Percentiles rank a stretch among this genome's conserved stretches.
Conservation (phyloP, 2,329 filamentous ascomycete genomes). For the Trichocomaceae sp. region DNA sequence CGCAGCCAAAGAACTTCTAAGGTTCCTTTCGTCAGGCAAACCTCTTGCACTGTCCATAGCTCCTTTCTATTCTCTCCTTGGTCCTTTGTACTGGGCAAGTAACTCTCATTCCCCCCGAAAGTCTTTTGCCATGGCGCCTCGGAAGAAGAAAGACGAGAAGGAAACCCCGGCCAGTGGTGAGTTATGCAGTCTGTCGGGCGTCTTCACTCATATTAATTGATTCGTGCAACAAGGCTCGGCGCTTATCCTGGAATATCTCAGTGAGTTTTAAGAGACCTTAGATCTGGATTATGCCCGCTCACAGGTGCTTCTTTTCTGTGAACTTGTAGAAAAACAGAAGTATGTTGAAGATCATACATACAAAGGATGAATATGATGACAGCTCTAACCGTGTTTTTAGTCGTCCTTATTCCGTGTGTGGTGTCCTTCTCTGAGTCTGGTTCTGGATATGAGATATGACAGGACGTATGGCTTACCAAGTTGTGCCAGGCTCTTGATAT, state of each 20-base stretch:
- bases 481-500: conserved; percentile 48
- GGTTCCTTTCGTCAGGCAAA: not conserved
- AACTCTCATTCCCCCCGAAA: not conserved
- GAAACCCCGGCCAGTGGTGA: conserved; percentile 26
- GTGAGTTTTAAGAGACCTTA: conserved; percentile 29
- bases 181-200: not conserved
- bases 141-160: conserved; percentile 33
- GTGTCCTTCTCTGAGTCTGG: not conserved
- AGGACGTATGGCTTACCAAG: not conserved
- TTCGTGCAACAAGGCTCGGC: conserved; percentile 27
- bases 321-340: conserved; percentile 12
- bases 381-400: conserved; percentile 22
- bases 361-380: not conserved
- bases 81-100: not conserved
- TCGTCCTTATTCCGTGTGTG: conserved; percentile 48
- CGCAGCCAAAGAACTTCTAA: not conserved
- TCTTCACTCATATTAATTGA: not conserved
- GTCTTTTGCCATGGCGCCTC: conserved; percentile 31
- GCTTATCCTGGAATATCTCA: conserved; percentile 46
- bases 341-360: not conserved
- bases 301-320: not conserved
- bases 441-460: too few species aligned
- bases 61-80: not conserved
- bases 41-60: not conserved
- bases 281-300: not conserved